phyloP scores from a whole-genome alignment of 2,329 filamentous ascomycete genomes.

The Botryotinia globosa region DNA sequence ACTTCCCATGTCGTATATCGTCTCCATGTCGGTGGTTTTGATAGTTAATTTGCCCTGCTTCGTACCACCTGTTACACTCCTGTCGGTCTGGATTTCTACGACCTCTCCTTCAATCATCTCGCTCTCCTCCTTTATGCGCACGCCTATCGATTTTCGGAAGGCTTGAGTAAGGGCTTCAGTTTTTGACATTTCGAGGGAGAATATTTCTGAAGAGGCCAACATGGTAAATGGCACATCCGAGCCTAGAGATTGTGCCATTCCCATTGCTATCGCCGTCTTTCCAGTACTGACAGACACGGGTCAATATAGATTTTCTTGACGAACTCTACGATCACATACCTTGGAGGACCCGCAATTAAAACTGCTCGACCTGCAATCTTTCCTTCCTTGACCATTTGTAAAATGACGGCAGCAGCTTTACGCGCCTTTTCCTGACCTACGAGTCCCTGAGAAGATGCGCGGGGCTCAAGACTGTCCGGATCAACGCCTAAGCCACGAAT shows the following conservation, averaged over 20 bases:
- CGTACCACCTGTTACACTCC: slow-evolving; percentile 91
- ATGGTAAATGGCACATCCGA: slow-evolving; percentile 95
- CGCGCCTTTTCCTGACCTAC: slow-evolving; percentile 96
- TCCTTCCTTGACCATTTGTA: slow-evolving; percentile 98
- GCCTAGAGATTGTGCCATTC: slow-evolving; percentile 94
- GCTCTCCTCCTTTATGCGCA: slow-evolving; percentile 97
- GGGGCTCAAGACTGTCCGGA: slow-evolving; percentile 83
- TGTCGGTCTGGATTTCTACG: slow-evolving; percentile 96
- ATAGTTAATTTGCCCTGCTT: slow-evolving; percentile 99
- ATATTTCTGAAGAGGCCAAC: slow-evolving; percentile 94
- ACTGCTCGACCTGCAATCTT: slow-evolving; percentile 97
- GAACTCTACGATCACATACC: slow-evolving; percentile 44
- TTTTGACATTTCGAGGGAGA: slow-evolving; percentile 98
- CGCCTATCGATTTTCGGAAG: slow-evolving; percentile 98
- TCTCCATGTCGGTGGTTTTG: slow-evolving; percentile 99
- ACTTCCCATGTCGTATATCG: slow-evolving; percentile 97
- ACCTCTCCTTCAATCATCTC: slow-evolving; percentile 99
- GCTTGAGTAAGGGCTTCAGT: slow-evolving; percentile 97
- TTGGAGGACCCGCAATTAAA: slow-evolving; percentile 90
- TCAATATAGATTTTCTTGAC: slow-evolving; percentile 17
- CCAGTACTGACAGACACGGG: slow-evolving; percentile 63
- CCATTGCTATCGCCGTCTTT: slow-evolving; percentile 98
- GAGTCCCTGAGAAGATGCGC: slow-evolving; percentile 81
- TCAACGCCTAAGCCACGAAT: slow-evolving; percentile 95
- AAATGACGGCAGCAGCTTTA: slow-evolving; percentile 91